Evolutionary conservation across 1,284 basidiomycete genomes (phyloP).

Genomic region (Moesziomyces sp.): DNA sequence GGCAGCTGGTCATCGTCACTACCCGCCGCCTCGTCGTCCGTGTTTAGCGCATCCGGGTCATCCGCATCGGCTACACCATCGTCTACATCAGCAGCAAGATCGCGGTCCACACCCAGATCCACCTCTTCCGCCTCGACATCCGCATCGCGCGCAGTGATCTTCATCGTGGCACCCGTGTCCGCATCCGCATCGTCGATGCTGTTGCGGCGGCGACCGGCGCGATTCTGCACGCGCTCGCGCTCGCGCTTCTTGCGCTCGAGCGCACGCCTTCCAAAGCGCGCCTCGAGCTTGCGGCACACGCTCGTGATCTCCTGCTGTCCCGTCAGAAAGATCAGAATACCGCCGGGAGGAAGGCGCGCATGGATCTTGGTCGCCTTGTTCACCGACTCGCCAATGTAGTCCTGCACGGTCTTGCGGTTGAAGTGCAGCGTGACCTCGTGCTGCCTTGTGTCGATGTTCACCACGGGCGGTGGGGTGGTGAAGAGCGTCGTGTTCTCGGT

Average conservation of each 20-base stretch:
- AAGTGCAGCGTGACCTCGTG: conserved; percentile 97
- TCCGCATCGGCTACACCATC: conserved; percentile 68
- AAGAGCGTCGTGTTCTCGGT: conserved; percentile 87
- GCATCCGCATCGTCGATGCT: conserved; percentile 9
- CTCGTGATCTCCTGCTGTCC: conserved; percentile 81
- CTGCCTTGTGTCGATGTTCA: conserved; percentile 89
- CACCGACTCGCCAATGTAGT: conserved; percentile 90
- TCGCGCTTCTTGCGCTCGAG: conserved; percentile 70
- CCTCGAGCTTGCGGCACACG: conserved; percentile 79
- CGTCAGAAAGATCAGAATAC: conserved; percentile 80
- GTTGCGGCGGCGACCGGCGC: conserved; percentile 12
- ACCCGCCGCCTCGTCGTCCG: conserved; percentile 49
- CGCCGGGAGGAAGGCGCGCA: conserved; percentile 76
- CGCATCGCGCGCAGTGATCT: conserved; percentile 38
- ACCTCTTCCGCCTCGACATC: conserved; percentile 84
- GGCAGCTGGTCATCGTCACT: conserved; percentile 54
- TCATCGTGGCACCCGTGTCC: conserved; percentile 52
- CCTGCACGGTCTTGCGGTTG: conserved; percentile 82
- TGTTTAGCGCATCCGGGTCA: conserved; percentile 68
- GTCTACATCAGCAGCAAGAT: conserved; percentile 71
- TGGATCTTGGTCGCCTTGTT: conserved; percentile 88
- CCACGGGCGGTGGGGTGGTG: conserved; percentile 83
- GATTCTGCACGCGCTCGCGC: conserved; percentile 28
- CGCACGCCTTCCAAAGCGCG: conserved; percentile 78
- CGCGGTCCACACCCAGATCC: conserved; percentile 74